A percentile compares a stretch with the other conserved stretches of the same genome.
Evolutionary conservation across 208 protist genomes (phyloP).

Genomic region (Leishmania guyanensis): DNA sequence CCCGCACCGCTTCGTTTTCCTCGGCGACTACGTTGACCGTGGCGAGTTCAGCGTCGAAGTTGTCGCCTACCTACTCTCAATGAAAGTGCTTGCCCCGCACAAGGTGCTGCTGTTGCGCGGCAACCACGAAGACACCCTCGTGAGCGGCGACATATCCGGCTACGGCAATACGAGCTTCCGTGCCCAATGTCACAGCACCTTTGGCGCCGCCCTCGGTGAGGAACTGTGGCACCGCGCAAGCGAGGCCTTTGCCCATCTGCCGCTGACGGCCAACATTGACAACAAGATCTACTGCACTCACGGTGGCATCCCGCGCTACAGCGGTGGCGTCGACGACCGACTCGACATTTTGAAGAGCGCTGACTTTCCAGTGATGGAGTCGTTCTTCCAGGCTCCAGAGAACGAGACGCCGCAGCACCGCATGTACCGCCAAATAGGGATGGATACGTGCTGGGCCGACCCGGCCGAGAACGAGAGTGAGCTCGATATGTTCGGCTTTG

Average conservation of each 20-base stretch:
- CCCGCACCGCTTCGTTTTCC: constrained; percentile 95
- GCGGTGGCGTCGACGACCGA: constrained; percentile 81
- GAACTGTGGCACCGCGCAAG: constrained; percentile 89
- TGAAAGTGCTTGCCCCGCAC: constrained; percentile 90
- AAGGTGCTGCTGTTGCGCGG: constrained; percentile 94
- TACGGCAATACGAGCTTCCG: constrained; percentile 92
- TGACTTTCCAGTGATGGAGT: constrained; percentile 81
- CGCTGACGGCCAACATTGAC: constrained; percentile 93
- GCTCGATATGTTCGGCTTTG: constrained; percentile 87
- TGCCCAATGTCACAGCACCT: constrained; percentile 83
- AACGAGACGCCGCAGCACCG: constrained; percentile 65
- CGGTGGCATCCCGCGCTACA: constrained; percentile 91
- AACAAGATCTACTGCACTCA: constrained; percentile 94
- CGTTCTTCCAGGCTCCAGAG: constrained; percentile 84
- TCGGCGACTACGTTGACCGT: constrained; percentile 99
- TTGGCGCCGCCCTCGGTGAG: constrained; percentile 83
- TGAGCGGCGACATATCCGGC: constrained; percentile 89
- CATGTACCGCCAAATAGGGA: constrained; percentile 76
- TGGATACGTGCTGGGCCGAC: constrained; percentile 93
- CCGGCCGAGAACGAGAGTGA: constrained; percentile 83
- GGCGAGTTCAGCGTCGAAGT: constrained; percentile 93
- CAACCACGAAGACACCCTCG: constrained; percentile 94
- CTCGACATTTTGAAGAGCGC: constrained; percentile 62
- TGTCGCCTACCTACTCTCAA: constrained; percentile 90
- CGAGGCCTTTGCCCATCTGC: constrained; percentile 83